Conservation (phyloP, 2,329 filamentous ascomycete species). For the Torrubiellomyces zombiae region DNA sequence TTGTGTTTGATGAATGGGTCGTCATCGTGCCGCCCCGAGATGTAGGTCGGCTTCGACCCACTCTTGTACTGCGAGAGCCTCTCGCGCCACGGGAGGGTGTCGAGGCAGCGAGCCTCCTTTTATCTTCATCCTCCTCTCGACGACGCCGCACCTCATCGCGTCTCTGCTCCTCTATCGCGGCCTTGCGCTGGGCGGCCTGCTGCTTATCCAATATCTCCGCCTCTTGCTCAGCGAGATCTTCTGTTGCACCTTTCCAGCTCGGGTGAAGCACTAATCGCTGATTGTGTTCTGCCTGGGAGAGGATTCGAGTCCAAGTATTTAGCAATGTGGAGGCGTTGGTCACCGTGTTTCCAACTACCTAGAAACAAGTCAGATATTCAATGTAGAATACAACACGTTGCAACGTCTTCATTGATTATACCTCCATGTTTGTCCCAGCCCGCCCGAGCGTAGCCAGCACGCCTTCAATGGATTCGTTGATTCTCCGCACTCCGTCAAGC, state of each 20-base stretch:
- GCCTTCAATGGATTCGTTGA: constrained; percentile 76
- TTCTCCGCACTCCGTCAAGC: constrained; percentile 64
- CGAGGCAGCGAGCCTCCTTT: constrained; percentile 13
- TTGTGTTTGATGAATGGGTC: constrained; percentile 12
- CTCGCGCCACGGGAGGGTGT: constrained; percentile 13
- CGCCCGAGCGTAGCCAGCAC: constrained; percentile 56
- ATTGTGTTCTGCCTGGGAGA: constrained; percentile 95
- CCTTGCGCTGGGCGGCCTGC: constrained; percentile 61
- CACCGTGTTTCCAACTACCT: constrained; percentile 74
- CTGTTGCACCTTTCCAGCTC: constrained; percentile 73
- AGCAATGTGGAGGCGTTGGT: constrained; percentile 75
- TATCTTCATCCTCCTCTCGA: constrained; percentile 43
- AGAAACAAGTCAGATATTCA: constrained; percentile 13
- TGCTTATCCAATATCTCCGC: constrained; percentile 58
- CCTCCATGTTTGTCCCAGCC: constrained; percentile 63
- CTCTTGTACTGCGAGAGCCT: constrained; percentile 11
- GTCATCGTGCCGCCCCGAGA: constrained; percentile 12
- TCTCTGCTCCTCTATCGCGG: constrained; percentile 62
- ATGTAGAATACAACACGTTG: background rate
- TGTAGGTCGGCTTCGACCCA: constrained; percentile 12
- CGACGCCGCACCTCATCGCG: constrained; percentile 52
- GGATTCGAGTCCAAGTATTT: constrained; percentile 88
- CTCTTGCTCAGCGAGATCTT: constrained; percentile 77
- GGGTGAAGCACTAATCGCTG: constrained; percentile 81
- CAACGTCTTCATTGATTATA: constrained; percentile 17